Evolutionary conservation across 495 filamentous ascomycete species (phyloP).

Genomic region (Poronia punctata): DNA sequence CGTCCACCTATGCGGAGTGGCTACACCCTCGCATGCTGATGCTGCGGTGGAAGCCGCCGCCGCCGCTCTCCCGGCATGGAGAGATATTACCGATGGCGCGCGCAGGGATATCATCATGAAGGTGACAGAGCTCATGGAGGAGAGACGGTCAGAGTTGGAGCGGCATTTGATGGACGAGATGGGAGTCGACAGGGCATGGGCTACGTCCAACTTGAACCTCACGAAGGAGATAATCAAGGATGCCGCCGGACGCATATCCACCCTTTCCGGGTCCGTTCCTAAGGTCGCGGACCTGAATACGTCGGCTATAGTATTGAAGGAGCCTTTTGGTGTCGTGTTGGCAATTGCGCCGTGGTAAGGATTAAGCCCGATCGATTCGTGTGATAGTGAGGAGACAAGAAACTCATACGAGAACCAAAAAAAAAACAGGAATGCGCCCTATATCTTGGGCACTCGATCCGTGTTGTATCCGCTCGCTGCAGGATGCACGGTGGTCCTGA

Average conservation of each 20-base stretch:
- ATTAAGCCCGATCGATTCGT: no score
- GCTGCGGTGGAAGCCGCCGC: constrained; percentile 58
- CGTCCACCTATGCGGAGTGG: constrained; percentile 54
- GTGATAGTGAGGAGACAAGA: no score
- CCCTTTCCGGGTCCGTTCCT: constrained; percentile 57
- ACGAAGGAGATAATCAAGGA: constrained; percentile 59
- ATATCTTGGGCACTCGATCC: constrained; percentile 61
- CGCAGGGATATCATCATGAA: constrained; percentile 68
- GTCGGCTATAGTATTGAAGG: constrained; percentile 65
- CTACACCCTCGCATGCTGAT: constrained; percentile 54
- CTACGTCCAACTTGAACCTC: constrained; percentile 55
- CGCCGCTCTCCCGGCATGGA: constrained; percentile 67
- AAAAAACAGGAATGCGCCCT: constrained; percentile 68
- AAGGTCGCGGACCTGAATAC: constrained; percentile 44
- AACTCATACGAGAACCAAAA: no score
- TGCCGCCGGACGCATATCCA: constrained; percentile 58
- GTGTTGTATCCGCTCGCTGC: constrained; percentile 71
- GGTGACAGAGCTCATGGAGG: constrained; percentile 60
- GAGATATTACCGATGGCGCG: constrained; percentile 48
- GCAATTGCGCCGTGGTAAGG: constrained; percentile 77
- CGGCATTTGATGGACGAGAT: constrained; percentile 64
- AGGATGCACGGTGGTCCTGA: constrained; percentile 71
- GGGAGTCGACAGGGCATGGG: constrained; percentile 47
- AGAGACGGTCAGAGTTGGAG: constrained; percentile 55
- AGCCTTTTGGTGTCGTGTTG: constrained; percentile 76